Conservation (phyloP, 148 eudicot genomes). For the Bassia scoparia region DNA sequence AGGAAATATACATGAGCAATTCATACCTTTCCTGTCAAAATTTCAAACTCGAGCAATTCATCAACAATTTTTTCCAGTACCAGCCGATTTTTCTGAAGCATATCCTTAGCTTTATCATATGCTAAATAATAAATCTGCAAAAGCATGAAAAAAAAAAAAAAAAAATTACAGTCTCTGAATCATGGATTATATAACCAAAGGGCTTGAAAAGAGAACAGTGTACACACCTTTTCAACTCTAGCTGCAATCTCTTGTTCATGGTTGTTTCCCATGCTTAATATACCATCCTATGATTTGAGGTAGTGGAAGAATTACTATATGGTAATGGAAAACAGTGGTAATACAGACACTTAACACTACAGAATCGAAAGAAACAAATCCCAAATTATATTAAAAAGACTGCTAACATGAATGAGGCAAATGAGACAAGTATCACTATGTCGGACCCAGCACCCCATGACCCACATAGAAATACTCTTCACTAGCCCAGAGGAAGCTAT, state of each 20-base stretch:
- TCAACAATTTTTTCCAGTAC: slow-evolving; percentile 77
- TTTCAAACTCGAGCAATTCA: slow-evolving; percentile 73
- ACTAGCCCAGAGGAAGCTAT: background rate
- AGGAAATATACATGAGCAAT: background rate
- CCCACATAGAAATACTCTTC: too few species aligned
- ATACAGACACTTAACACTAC: background rate
- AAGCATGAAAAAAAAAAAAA: slow-evolving; percentile 5
- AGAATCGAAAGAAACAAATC: background rate
- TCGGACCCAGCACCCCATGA: too few species aligned
- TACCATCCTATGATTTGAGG: slow-evolving; percentile 38
- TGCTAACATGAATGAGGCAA: background rate
- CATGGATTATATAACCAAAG: background rate
- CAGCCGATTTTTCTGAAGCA: slow-evolving; percentile 65
- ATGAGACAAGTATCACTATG: too few species aligned
- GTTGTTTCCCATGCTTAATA: slow-evolving; percentile 80
- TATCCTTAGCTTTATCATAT: slow-evolving; percentile 70
- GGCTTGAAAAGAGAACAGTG: background rate
- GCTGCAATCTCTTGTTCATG: slow-evolving; percentile 75
- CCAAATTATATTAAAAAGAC: background rate
- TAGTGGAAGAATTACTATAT: background rate
- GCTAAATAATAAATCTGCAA: slow-evolving; percentile 71
- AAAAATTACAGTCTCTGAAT: background rate
- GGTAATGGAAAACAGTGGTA: background rate
- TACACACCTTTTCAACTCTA: slow-evolving; percentile 72
- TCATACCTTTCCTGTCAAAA: slow-evolving; percentile 77